Percentiles rank a stretch among this genome's conserved stretches.
These are phyloP conservation scores for Cylindrotheca fusiformis DNA, from an alignment of 108 stramenopile genomes.

Conservation along the genomic window DNA sequence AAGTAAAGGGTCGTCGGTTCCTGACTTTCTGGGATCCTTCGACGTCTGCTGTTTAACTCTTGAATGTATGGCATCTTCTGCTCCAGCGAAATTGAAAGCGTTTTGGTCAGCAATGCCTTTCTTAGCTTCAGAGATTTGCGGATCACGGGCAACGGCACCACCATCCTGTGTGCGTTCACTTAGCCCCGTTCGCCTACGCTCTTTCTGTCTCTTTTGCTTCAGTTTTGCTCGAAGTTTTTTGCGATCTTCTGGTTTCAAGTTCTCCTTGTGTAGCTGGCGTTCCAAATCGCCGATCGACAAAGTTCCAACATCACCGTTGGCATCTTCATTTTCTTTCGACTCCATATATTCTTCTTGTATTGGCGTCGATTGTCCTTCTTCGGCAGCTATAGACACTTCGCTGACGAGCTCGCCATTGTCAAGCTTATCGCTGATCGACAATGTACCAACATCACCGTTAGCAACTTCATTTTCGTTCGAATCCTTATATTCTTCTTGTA, in stretches of 20 bases:
- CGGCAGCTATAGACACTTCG: no score
- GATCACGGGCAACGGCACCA: background rate
- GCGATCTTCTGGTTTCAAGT: slow-evolving; percentile 50
- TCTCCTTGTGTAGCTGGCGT: slow-evolving; percentile 43
- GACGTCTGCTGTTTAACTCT: background rate
- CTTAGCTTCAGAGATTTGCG: background rate
- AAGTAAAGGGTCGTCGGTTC: background rate
- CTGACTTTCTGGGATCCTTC: background rate
- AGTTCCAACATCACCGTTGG: slow-evolving; percentile 12
- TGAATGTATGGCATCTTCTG: background rate
- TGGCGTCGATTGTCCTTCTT: no score
- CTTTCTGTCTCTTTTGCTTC: slow-evolving; percentile 78
- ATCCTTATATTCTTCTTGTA: no score
- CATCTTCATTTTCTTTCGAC: no score
- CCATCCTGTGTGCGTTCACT: no score
- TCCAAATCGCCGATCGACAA: slow-evolving; percentile 68
- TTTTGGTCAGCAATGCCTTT: background rate
- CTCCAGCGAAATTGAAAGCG: background rate
- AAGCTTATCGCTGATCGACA: no score
- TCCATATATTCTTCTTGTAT: no score
- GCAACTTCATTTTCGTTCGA: no score
- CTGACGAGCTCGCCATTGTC: no score
- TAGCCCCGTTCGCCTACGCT: slow-evolving; percentile 49
- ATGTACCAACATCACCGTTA: no score
- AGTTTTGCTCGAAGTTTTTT: slow-evolving; percentile 64